Evolutionary conservation across 495 filamentous ascomycete species (phyloP), one percentile per base, ranked within the genome.

Genomic region (Daldinia caldariorum): DNA sequence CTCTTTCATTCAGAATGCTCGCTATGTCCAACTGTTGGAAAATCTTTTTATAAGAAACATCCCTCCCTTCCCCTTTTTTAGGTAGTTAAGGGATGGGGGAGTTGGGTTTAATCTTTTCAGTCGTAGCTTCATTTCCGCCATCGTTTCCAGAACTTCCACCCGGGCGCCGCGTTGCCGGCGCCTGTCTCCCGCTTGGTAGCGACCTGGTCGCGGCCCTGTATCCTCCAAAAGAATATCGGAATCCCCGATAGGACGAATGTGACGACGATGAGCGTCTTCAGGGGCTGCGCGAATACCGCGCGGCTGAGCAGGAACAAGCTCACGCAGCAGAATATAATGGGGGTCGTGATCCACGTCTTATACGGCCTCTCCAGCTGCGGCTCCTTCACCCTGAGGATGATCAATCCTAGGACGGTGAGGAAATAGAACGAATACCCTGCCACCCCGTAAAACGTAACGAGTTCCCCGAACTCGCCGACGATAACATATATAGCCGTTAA

Each of bases 351-450:
- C 96, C 96, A 99, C 14, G 93, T 95, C 76, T 86, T 88, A 79
- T 98, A 99, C 2, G 95, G 93, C 22, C 95, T 80, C 77, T 97
- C 93, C 22, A 98, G 83, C 62, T 88, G 81, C 7, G 96, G 96
- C 77, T 98, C 95, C 41, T 86, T 87, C n/a, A 97, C 90, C 26
- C 95, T 83, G 67, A 99, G 82, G 34, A 98, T 88, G 60, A 99
- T 97, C 32, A 99, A 84, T 0, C 95, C 95, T 0, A 99, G 87
- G 1, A 99, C 95, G 0, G 94, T 97, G 35, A 97, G 76, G 79
- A 99, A 99, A 80, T 99, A 99, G 77, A 98, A 98, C 0, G 90
- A 92, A 77, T 98, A 99, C 6, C 93, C 94, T 3, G 94, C 95
- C 0, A 99, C 95, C 32, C 96, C 95, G 80, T 97, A 97, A 80